Evolutionary conservation across 352 stramenopile genomes (phyloP), one percentile per base, ranked within the genome.

Genomic region (Globisporangium perplexum): DNA sequence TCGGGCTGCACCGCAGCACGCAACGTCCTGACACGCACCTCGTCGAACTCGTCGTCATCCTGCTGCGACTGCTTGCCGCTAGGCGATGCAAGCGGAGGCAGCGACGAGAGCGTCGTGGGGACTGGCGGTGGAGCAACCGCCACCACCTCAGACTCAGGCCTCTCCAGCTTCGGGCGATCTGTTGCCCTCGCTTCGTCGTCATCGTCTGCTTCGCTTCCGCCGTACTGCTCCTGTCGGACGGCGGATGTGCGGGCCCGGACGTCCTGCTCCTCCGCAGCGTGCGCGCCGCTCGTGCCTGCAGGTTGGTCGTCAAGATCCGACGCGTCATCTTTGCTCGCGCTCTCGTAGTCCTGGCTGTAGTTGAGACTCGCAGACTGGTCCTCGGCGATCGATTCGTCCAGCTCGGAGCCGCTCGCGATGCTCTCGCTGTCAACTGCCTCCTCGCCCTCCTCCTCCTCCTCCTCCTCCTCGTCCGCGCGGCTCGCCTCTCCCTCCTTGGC

Each of bases 11-110:
- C 12, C 18, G 12, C 18, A 35, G 30, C 17, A 24, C 4, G 18
- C 8, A 8, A 20, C 2, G 7, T 20, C 7, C 43, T 31, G 3
- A 33, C 24, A 61, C 51, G 55, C 64, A 83, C 72, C 53, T 76
- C 60, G 45, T 90, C 79, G 50, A 85, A 80, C 11, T 83, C 72
- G 14, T 86, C 74, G 2, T 86, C 75, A 28, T 65, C 62, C 12
- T 70, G 55, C 18, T 47, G 51, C 1, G 42, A 31, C 12, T 45
- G 30, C 15, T 30, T 35, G 51, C 3, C 36, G 30, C 20, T n/a
- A 8, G 26, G 30, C 26, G 38, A 23, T n/a, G 20, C 22, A 48
- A 65, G 39, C 3, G 66, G 50, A 48, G 68, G 60, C 31, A 73
- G 60, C 1, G 60, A 38, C 36, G 59, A 57, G 24, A 74, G 12